Conservation (phyloP, 75 land plant species). For the Pinus taeda region DNA sequence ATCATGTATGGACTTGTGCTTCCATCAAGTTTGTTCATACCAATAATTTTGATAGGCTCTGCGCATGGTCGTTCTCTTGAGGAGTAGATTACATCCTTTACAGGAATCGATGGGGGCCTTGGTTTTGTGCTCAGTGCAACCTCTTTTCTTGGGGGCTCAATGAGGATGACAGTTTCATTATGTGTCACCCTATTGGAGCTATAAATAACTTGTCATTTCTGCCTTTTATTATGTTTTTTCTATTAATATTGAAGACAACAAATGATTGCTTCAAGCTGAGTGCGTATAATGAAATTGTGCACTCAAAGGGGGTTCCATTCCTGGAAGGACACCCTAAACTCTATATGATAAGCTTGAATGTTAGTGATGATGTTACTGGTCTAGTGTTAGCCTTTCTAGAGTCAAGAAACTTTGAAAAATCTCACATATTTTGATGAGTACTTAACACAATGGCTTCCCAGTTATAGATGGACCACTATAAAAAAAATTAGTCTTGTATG, state of each 20-base stretch:
- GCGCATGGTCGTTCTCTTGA: slow-evolving; percentile 76
- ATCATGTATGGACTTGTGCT: slow-evolving; percentile 76
- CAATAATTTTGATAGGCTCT: slow-evolving; percentile 75
- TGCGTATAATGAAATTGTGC: slow-evolving; percentile 61
- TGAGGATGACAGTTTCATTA: slow-evolving; percentile 92
- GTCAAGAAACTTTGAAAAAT: slow-evolving; percentile 54
- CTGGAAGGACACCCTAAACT: too few relatives aligned
- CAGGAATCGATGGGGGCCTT: slow-evolving; percentile 62
- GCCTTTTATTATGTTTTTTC: slow-evolving; percentile 73
- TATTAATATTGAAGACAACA: slow-evolving; percentile 71
- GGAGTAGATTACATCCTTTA: slow-evolving; percentile 37
- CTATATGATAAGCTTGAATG: slow-evolving; percentile 71
- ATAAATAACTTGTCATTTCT: slow-evolving; percentile 74
- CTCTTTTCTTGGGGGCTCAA: too few relatives aligned
- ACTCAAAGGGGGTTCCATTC: slow-evolving; percentile 71
- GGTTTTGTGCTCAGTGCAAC: slow-evolving; percentile 75
- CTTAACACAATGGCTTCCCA: slow-evolving; percentile 84
- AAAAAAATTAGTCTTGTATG: slow-evolving; percentile 42
- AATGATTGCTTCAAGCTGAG: slow-evolving; percentile 70
- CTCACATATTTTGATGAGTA: slow-evolving; percentile 49
- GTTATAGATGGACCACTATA: slow-evolving; percentile 32
- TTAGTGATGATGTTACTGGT: slow-evolving; percentile 50
- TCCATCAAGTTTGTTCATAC: slow-evolving; percentile 80
- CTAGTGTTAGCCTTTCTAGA: slow-evolving; percentile 28
- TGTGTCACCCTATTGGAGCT: slow-evolving; percentile 85